These are phyloP conservation scores for Trichoderma sp. DNA, from an alignment of 2,329 filamentous ascomycete species.

Conservation along the genomic window DNA sequence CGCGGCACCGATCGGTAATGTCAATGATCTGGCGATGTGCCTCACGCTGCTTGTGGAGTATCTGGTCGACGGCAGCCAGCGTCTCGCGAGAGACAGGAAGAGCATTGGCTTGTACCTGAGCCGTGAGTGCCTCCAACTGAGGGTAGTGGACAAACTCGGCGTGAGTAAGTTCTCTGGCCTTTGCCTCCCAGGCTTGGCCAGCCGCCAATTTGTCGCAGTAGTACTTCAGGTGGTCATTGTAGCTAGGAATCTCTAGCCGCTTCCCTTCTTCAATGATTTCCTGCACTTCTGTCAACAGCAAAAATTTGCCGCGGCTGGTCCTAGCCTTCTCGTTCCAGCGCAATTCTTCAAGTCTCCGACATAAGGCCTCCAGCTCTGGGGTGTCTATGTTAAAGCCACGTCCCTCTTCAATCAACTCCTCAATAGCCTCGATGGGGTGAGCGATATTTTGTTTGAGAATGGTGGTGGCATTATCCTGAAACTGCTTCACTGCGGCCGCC, in stretches of 20 bases:
- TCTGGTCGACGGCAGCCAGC: slow-evolving; percentile 80
- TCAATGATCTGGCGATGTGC: slow-evolving; percentile 86
- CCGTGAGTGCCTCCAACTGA: slow-evolving; percentile 87
- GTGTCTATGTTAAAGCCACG: slow-evolving; percentile 89
- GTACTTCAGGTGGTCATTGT: slow-evolving; percentile 76
- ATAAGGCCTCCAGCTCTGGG: slow-evolving; percentile 80
- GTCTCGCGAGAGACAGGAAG: slow-evolving; percentile 84
- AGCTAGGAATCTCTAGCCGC: slow-evolving; percentile 74
- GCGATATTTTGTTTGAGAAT: slow-evolving; percentile 67
- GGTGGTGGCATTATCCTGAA: slow-evolving; percentile 72
- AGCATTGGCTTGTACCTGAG: slow-evolving; percentile 68
- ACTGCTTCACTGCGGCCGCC: slow-evolving; percentile 78
- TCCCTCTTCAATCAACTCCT: slow-evolving; percentile 88
- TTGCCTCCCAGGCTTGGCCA: slow-evolving; percentile 87
- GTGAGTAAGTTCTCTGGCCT: slow-evolving; percentile 89
- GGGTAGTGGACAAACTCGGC: slow-evolving; percentile 91
- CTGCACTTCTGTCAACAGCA: slow-evolving; percentile 76
- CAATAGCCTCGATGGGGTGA: slow-evolving; percentile 71
- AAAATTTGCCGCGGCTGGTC: slow-evolving; percentile 60
- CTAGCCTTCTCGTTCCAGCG: slow-evolving; percentile 84
- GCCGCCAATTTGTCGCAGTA: slow-evolving; percentile 74
- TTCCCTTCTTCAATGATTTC: slow-evolving; percentile 77
- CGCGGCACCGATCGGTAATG: slow-evolving; percentile 74
- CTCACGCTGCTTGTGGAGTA: slow-evolving; percentile 93
- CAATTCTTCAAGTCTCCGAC: slow-evolving; percentile 78